Percentiles rank a stretch among this genome's conserved stretches.
Evolutionary conservation across 805 yeast species (phyloP).

Genomic region (Hanseniaspora nectarophila): DNA sequence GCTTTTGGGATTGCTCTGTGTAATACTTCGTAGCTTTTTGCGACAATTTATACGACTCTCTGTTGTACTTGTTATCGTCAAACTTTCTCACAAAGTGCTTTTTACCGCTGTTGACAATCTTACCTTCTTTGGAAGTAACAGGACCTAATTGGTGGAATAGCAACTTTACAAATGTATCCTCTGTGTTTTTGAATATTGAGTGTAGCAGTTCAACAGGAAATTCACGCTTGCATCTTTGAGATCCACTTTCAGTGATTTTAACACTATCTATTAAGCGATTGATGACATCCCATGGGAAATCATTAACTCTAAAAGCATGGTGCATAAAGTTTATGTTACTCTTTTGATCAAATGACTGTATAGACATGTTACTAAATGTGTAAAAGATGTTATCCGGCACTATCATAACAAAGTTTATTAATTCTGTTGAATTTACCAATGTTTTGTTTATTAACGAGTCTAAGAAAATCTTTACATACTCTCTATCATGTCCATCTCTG

Average conservation of each 20-base stretch:
- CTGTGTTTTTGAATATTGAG: background rate
- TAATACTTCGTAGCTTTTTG: constrained; percentile 3
- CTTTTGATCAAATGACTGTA: background rate
- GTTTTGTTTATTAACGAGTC: background rate
- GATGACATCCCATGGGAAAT: background rate
- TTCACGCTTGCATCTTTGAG: constrained; percentile 13
- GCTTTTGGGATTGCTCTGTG: background rate
- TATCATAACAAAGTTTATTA: background rate
- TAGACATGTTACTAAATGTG: background rate
- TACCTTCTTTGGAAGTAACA: constrained; percentile 11
- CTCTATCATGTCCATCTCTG: constrained; percentile 2
- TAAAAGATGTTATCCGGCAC: background rate
- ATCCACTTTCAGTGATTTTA: background rate
- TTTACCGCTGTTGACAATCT: constrained; percentile 2
- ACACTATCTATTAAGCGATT: background rate
- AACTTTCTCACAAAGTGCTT: constrained; percentile 13
- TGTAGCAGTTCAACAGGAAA: constrained; percentile 1
- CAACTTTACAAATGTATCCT: background rate
- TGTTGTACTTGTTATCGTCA: constrained; percentile 8
- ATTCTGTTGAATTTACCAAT: background rate
- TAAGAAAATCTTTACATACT: background rate
- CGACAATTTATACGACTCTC: constrained; percentile 10
- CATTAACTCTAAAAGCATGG: background rate
- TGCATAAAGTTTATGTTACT: background rate
- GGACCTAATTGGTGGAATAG: constrained; percentile 10